phyloP scores from a whole-genome alignment of 2,329 filamentous ascomycete genomes.

The Cercospora zeina region DNA sequence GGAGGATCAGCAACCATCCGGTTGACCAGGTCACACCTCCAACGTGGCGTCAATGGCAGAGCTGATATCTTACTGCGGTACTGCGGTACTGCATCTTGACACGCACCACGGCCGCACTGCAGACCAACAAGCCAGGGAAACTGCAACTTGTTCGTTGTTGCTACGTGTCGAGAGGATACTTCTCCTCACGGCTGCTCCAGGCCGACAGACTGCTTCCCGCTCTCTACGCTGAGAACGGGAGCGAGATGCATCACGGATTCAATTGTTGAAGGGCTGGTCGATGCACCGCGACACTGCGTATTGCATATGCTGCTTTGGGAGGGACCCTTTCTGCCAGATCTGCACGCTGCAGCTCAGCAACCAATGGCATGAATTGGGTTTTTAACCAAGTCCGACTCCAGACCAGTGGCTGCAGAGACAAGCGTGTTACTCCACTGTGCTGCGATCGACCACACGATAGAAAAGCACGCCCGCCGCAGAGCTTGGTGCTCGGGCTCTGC shows the following conservation, averaged over 20 bases:
- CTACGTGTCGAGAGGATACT: not conserved
- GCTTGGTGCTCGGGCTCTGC: not conserved
- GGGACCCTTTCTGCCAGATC: constrained; percentile 6
- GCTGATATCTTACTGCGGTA: not conserved
- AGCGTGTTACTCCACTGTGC: constrained; percentile 15
- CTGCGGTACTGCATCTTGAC: not conserved
- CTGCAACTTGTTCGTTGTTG: not conserved
- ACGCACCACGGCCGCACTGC: not conserved
- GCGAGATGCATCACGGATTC: not conserved
- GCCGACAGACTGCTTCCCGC: not conserved
- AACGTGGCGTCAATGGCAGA: constrained; percentile 5
- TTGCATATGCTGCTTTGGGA: constrained; percentile 18
- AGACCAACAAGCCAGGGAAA: not conserved
- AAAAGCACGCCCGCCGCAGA: constrained; percentile 6
- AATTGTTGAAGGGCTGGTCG: not conserved
- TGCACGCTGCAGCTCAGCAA: constrained; percentile 14
- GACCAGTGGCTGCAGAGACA: constrained; percentile 14
- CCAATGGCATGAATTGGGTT: constrained; percentile 15
- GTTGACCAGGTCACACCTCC: not conserved
- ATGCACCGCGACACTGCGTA: not conserved
- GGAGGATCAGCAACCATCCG: not conserved
- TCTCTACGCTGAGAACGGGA: too few species aligned
- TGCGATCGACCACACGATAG: constrained; percentile 14
- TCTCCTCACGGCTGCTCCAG: not conserved
- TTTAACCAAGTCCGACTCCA: constrained; percentile 12